phyloP scores from a whole-genome alignment of 2,329 filamentous ascomycete species.

The Xylaria digitata region DNA sequence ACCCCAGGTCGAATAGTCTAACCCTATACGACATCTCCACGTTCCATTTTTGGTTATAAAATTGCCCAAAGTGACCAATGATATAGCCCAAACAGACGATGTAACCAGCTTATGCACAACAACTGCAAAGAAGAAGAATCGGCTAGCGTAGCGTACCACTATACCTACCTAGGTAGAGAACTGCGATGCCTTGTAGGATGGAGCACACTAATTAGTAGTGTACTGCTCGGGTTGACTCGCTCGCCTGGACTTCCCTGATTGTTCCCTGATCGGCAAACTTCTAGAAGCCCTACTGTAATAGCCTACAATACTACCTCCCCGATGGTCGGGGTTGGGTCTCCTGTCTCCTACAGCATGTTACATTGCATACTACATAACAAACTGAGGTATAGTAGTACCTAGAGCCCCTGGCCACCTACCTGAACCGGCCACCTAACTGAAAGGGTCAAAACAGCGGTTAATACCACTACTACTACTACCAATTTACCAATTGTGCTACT shows the following conservation, averaged over 20 bases:
- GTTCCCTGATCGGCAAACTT: constrained; percentile 30
- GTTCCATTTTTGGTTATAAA: constrained; percentile 24
- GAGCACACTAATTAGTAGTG: too few species aligned
- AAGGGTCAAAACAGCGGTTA: too few species aligned
- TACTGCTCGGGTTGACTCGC: constrained; percentile 1
- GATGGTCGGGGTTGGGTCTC: constrained; percentile 23
- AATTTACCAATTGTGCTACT: too few species aligned
- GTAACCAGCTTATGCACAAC: constrained; percentile 26
- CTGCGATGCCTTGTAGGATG: too few species aligned
- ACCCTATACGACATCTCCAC: constrained; percentile 16
- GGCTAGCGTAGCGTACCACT: too few species aligned
- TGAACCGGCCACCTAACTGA: too few species aligned
- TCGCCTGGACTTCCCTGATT: constrained; percentile 36
- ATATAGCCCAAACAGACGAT: constrained; percentile 3
- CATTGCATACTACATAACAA: not conserved
- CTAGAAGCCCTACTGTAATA: constrained; percentile 25
- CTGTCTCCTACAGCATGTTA: not conserved
- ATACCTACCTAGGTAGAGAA: too few species aligned
- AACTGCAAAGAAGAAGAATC: constrained; percentile 4
- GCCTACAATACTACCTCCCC: constrained; percentile 10
- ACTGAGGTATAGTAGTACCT: too few species aligned
- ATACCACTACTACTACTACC: too few species aligned
- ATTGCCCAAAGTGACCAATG: constrained; percentile 10
- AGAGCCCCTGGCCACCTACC: not conserved
- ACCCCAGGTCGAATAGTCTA: not conserved